Percentiles rank a stretch among this genome's conserved stretches.
Evolutionary conservation across 768 basidiomycete species (phyloP).

Genomic region (Pleurotus ostreatus): DNA sequence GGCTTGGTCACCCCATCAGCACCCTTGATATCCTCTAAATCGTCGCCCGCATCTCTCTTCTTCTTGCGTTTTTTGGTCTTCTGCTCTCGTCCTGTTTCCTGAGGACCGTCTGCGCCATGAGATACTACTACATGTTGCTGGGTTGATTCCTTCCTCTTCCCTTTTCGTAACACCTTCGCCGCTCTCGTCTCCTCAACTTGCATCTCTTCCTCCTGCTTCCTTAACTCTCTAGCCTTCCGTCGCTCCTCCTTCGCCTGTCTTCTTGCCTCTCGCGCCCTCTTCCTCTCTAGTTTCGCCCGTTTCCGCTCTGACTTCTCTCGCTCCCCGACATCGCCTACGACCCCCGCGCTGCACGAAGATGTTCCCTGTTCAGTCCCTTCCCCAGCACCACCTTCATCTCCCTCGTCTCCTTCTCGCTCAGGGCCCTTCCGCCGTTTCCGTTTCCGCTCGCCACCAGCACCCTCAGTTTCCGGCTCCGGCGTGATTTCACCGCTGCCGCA

Average conservation of each 20-base stretch:
- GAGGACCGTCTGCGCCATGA: too few species aligned
- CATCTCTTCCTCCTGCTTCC: neutral
- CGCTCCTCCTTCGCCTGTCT: conserved; percentile 9
- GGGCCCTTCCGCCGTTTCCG: neutral
- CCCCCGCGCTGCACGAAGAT: too few species aligned
- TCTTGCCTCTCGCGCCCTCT: conserved; percentile 1
- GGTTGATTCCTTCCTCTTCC: neutral
- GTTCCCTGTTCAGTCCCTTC: too few species aligned
- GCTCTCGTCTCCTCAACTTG: neutral
- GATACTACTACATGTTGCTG: neutral
- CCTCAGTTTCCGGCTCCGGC: neutral
- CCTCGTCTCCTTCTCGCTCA: neutral
- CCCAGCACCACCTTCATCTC: neutral
- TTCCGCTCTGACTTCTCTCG: neutral
- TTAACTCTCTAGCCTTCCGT: conserved; percentile 7
- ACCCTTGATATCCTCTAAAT: too few species aligned
- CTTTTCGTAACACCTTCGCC: conserved; percentile 11
- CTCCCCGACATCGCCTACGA: too few species aligned
- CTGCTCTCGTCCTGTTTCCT: too few species aligned
- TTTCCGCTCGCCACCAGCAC: neutral
- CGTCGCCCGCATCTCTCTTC: too few species aligned
- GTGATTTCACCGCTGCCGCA: too few species aligned
- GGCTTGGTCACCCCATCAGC: too few species aligned
- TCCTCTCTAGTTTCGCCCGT: conserved; percentile 5
- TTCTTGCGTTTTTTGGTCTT: too few species aligned